phyloP scores from a whole-genome alignment of 306 rosid genomes.

The Prunus dulcis region DNA sequence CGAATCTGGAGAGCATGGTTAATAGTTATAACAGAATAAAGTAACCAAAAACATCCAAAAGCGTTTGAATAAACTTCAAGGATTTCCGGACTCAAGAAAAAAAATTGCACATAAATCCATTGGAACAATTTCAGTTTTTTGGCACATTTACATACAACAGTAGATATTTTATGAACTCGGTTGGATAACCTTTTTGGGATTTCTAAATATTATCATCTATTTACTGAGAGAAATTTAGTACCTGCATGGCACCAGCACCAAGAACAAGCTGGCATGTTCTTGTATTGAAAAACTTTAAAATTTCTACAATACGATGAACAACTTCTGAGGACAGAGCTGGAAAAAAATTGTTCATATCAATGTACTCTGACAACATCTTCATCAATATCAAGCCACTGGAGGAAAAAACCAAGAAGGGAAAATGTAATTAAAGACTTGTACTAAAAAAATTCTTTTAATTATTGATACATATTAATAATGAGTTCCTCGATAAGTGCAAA shows the following conservation, averaged over 20 bases:
- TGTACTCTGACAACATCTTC: slow-evolving; percentile 96
- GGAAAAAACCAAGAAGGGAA: slow-evolving; percentile 23
- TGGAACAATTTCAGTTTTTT: not conserved
- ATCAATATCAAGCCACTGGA: slow-evolving; percentile 90
- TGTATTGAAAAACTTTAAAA: slow-evolving; percentile 92
- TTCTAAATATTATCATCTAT: slow-evolving; percentile 10
- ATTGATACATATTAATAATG: not conserved
- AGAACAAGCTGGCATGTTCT: slow-evolving; percentile 99
- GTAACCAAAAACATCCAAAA: not conserved
- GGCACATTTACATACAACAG: not conserved
- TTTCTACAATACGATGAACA: slow-evolving; percentile 94
- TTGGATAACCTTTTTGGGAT: not conserved
- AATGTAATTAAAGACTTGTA: not conserved
- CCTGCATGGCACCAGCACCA: slow-evolving; percentile 99
- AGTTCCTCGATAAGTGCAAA: not conserved
- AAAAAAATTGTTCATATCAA: slow-evolving; percentile 80
- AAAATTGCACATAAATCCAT: slow-evolving; percentile 9
- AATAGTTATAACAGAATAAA: not conserved
- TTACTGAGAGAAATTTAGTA: slow-evolving; percentile 24
- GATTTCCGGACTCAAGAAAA: not conserved
- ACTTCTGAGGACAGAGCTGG: slow-evolving; percentile 85
- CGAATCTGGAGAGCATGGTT: not conserved
- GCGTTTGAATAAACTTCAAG: not conserved
- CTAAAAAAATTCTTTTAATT: not conserved
- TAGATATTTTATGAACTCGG: not conserved